Evolutionary conservation across 2,329 filamentous ascomycete genomes (phyloP).

Genomic region (Alternaria metachromatica): DNA sequence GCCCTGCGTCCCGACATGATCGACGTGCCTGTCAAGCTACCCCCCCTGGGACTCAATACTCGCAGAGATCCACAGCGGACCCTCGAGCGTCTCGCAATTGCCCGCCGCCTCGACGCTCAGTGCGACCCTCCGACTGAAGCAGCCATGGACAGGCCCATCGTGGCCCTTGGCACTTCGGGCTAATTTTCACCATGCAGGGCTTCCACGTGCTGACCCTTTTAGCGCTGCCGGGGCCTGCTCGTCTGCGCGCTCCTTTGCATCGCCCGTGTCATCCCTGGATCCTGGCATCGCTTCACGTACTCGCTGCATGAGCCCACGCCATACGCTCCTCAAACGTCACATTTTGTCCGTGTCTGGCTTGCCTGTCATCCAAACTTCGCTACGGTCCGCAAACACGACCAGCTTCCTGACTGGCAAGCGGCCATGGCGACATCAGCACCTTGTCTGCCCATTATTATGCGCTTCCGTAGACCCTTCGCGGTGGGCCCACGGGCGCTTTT

Average conservation of each 20-base stretch:
- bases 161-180: constrained; percentile 10
- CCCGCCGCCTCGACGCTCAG: background rate
- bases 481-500: constrained; percentile 14
- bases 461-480: constrained; percentile 18
- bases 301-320: constrained; percentile 21
- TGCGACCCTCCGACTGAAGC: constrained; percentile 12
- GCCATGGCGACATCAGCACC: constrained; percentile 19
- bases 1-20: constrained; percentile 16
- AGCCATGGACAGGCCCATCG: constrained; percentile 4
- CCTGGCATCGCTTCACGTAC: constrained; percentile 20
- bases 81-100: constrained; percentile 3
- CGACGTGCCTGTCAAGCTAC: constrained; percentile 10
- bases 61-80: constrained; percentile 9
- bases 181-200: constrained; percentile 25
- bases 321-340: constrained; percentile 30
- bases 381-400: constrained; percentile 23
- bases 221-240: constrained; percentile 12
- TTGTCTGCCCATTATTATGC: constrained; percentile 14
- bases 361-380: constrained; percentile 17
- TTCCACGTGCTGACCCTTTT: constrained; percentile 33
- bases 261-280: constrained; percentile 13
- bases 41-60: background rate
- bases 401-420: constrained; percentile 12
- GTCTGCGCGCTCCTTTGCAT: constrained; percentile 4
- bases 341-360: constrained; percentile 19